Percentiles rank a stretch among this genome's conserved stretches.
Conservation (phyloP, 306 rosid species). For the Quercus parvula region DNA sequence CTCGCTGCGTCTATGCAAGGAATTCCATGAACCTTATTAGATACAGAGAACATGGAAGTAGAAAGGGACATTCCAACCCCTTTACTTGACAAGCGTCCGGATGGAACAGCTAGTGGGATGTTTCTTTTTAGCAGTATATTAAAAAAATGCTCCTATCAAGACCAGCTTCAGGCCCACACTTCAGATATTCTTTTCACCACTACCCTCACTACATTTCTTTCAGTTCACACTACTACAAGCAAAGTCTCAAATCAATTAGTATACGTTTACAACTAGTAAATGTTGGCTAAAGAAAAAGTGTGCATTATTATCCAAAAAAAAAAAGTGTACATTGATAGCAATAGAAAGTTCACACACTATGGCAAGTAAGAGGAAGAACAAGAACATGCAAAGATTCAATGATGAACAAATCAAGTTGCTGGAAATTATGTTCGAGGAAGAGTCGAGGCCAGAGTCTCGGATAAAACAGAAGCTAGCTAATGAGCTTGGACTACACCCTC, state of each 20-base stretch:
- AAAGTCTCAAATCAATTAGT: not conserved
- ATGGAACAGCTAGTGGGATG: not conserved
- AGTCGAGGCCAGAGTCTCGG: conserved; percentile 73
- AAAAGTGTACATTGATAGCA: not conserved
- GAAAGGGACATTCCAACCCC: not conserved
- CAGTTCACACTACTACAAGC: not conserved
- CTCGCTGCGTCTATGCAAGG: too few species aligned
- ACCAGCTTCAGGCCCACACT: not conserved
- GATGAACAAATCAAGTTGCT: conserved; percentile 79
- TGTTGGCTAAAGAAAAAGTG: not conserved
- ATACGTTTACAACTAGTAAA: not conserved
- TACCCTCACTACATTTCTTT: not conserved
- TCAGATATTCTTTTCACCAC: not conserved
- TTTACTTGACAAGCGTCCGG: not conserved
- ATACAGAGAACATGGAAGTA: not conserved
- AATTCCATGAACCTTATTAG: too few species aligned
- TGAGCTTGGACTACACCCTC: conserved; percentile 82
- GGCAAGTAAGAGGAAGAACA: conserved; percentile 42
- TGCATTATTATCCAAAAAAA: not conserved
- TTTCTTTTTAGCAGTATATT: not conserved
- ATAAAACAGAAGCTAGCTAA: conserved; percentile 67
- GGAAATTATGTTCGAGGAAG: conserved; percentile 65
- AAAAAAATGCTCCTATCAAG: not conserved
- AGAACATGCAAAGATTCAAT: conserved; percentile 66
- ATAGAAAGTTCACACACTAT: not conserved